Evolutionary conservation across 176 grass and related monocot genomes (phyloP).

Genomic region (Zizania latifolia): DNA sequence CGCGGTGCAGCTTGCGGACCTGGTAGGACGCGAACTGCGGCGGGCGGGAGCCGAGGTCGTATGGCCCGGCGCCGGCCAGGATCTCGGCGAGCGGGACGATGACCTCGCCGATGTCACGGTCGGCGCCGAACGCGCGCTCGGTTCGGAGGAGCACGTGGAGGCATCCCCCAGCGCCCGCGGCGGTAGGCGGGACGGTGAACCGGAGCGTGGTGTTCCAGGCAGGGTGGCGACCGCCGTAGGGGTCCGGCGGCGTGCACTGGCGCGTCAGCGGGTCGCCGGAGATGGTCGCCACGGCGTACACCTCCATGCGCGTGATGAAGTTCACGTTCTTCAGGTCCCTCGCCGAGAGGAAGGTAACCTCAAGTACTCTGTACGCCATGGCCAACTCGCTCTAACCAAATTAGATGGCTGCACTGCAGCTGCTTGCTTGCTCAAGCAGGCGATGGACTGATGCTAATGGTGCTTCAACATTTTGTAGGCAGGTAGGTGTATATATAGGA

Average conservation of each 20-base stretch:
- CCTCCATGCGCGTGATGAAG: constrained; percentile 57
- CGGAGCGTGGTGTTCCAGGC: constrained; percentile 58
- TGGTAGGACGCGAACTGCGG: constrained; percentile 53
- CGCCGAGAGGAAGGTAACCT: constrained; percentile 64
- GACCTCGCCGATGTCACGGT: constrained; percentile 76
- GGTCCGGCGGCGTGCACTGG: constrained; percentile 54
- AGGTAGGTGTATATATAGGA: too few relatives aligned
- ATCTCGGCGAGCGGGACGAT: constrained; percentile 46
- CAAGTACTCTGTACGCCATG: constrained; percentile 62
- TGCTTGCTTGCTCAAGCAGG: background rate
- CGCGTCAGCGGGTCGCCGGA: constrained; percentile 35
- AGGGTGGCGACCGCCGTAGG: constrained; percentile 51
- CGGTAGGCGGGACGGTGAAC: constrained; percentile 41
- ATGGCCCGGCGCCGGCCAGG: background rate
- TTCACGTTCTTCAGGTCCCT: constrained; percentile 67
- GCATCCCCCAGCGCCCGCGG: background rate
- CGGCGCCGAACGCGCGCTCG: constrained; percentile 49
- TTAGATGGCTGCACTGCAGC: background rate
- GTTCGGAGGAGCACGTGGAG: constrained; percentile 66
- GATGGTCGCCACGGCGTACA: constrained; percentile 60
- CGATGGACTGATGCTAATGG: background rate
- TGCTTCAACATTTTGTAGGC: too few relatives aligned
- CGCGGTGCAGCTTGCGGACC: constrained; percentile 44
- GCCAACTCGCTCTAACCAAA: background rate
- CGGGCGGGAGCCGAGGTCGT: background rate